Evolutionary conservation across 805 yeast genomes (phyloP), one percentile per base, ranked within the genome.

Genomic region (Cyberlindnera meyerae): DNA sequence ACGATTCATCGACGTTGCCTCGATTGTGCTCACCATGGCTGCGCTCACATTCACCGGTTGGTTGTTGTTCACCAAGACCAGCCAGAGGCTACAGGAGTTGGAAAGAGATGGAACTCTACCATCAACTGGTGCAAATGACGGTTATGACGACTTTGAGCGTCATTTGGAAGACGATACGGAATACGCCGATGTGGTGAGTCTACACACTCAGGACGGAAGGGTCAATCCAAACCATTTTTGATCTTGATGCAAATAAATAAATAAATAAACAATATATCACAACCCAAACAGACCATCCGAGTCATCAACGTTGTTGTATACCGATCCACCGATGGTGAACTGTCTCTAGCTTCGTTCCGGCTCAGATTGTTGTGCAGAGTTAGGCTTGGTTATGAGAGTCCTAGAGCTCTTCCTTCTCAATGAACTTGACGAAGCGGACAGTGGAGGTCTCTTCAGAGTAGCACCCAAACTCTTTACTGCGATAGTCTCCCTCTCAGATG

Each of bases 11-110:
- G 90, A 87, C 54, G 36, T 82, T 2, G 18, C 77, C 2, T 74
- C 88, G 33, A 73, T 88, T 1, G 4, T 75, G 0, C 43, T 82
- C 4, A 77, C 96, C 0, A 65, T 63, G 4, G 29, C 58, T 0
- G 75, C 82, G 0, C 70, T 86, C 6, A 61, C 71, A 1, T 41
- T 65, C 8, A 80, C 90, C 0, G 79, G 93, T 1, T 79, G 75
- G 63, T 39, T 85, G 9, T 69, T 89, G 8, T 88, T 85, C 59
- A 57, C 61, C 29, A 75, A 75, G 42, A 73, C 77, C 1, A 60
- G 51, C 28, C 49, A 57, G 31, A 60, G 62, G 47, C 51, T 65
- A 16, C 31, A 42, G 27, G 63, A 63, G 40, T 25, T 65, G 18
- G 60, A 57, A 31, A 29, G 37, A 42, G 45, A 43, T 31, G 40